Conservation (phyloP, 1,139 yeast species). For the Yamadazyma siamensis region DNA sequence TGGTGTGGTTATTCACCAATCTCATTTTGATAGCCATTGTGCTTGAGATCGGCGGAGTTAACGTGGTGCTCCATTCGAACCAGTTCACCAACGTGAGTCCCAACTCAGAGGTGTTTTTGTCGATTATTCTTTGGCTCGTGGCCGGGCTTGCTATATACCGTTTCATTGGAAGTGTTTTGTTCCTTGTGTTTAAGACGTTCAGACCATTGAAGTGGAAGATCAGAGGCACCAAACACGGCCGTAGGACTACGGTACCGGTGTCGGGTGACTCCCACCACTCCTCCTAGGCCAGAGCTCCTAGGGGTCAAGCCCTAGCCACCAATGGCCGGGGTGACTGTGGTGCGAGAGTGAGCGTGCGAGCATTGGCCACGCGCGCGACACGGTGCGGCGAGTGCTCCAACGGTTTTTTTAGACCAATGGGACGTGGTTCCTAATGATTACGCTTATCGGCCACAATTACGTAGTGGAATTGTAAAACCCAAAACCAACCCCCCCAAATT, state of each 20-base stretch:
- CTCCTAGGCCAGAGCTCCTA: not conserved
- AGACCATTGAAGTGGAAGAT: slow-evolving; percentile 44
- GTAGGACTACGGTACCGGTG: too few relatives aligned
- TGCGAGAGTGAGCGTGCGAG: too few relatives aligned
- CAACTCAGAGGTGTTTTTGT: slow-evolving; percentile 39
- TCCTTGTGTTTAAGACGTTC: slow-evolving; percentile 31
- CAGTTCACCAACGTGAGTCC: slow-evolving; percentile 24
- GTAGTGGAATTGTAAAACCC: too few relatives aligned
- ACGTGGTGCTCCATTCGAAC: slow-evolving; percentile 20
- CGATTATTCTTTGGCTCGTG: slow-evolving; percentile 48
- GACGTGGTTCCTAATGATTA: too few relatives aligned
- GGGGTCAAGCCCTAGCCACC: not conserved
- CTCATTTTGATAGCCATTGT: slow-evolving; percentile 42
- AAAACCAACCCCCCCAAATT: too few relatives aligned
- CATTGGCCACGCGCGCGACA: too few relatives aligned
- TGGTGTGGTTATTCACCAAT: slow-evolving; percentile 45
- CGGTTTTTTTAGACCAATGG: too few relatives aligned
- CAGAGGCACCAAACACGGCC: slow-evolving; percentile 1
- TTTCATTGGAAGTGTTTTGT: slow-evolving; percentile 39
- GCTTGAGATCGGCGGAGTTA: slow-evolving; percentile 41
- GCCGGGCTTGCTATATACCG: slow-evolving; percentile 46
- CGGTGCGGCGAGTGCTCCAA: too few relatives aligned
- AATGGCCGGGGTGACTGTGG: too few relatives aligned
- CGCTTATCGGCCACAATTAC: too few relatives aligned
- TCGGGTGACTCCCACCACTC: too few relatives aligned